Evolutionary conservation across 2,329 filamentous ascomycete genomes (phyloP).

Genomic region (Penicillium verrucosum): DNA sequence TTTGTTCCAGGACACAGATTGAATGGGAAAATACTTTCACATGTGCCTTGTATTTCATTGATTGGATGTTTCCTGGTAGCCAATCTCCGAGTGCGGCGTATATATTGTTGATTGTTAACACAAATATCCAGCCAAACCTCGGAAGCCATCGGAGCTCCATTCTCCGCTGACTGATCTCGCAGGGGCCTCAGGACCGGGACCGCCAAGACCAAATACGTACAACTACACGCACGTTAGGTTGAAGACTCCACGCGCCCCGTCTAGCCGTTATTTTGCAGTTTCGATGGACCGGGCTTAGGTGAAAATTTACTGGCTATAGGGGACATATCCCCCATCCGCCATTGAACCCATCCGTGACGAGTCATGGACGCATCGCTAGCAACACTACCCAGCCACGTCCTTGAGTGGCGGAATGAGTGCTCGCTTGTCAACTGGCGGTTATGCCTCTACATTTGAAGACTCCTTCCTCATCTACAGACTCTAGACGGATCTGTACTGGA

Average conservation of each 20-base stretch:
- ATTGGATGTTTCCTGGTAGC: background rate
- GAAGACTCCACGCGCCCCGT: background rate
- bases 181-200: background rate
- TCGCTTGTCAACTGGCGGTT: no score
- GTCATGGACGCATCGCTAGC: background rate
- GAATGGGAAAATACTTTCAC: background rate
- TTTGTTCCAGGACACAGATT: no score
- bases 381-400: background rate
- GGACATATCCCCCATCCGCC: background rate
- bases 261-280: background rate
- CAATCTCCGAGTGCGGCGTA: background rate
- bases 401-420: background rate
- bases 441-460: background rate
- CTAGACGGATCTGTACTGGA: background rate
- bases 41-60: background rate
- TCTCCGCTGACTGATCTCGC: conserved; percentile 4
- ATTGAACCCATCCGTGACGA: background rate
- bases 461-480: background rate
- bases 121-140: background rate
- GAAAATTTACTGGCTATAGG: background rate
- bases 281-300: background rate
- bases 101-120: background rate
- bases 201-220: conserved; percentile 5
- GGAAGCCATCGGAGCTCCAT: background rate
- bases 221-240: background rate